A percentile compares a stretch with the other conserved stretches of the same genome.
phyloP scores from a whole-genome alignment of 495 filamentous ascomycete genomes.

The Xylona heveae region DNA sequence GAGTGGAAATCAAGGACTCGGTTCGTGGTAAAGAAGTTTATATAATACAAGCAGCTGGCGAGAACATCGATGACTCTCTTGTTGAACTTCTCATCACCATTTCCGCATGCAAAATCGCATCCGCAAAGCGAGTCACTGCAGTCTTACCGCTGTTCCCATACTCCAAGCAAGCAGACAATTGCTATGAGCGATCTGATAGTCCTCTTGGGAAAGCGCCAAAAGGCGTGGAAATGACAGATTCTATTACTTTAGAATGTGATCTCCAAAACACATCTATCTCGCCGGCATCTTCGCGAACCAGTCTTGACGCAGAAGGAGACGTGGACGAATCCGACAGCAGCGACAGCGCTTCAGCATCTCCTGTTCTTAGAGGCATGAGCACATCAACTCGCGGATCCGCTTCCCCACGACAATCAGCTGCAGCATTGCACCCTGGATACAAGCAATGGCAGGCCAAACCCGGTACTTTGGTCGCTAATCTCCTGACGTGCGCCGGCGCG shows the following conservation, averaged over 20 bases:
- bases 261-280: conserved; percentile 50
- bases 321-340: too few relatives aligned
- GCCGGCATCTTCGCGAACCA: not conserved
- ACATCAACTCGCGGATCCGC: conserved; percentile 84
- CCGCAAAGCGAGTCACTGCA: conserved; percentile 75
- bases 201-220: conserved; percentile 49
- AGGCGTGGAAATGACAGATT: conserved; percentile 10
- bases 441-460: conserved; percentile 96
- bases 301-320: too few relatives aligned
- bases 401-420: conserved; percentile 40
- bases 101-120: conserved; percentile 89
- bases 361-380: conserved; percentile 27
- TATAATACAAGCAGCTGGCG: conserved; percentile 75
- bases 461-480: conserved; percentile 79
- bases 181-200: conserved; percentile 82
- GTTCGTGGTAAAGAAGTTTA: conserved; percentile 95
- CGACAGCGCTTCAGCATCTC: too few relatives aligned
- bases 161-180: conserved; percentile 78
- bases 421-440: conserved; percentile 73
- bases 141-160: conserved; percentile 94
- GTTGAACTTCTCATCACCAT: conserved; percentile 92
- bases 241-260: conserved; percentile 82
- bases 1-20: conserved; percentile 84
- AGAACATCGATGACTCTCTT: conserved; percentile 83
- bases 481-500: conserved; percentile 82